phyloP scores from a whole-genome alignment of 805 yeast genomes.

The Candida ficus region DNA sequence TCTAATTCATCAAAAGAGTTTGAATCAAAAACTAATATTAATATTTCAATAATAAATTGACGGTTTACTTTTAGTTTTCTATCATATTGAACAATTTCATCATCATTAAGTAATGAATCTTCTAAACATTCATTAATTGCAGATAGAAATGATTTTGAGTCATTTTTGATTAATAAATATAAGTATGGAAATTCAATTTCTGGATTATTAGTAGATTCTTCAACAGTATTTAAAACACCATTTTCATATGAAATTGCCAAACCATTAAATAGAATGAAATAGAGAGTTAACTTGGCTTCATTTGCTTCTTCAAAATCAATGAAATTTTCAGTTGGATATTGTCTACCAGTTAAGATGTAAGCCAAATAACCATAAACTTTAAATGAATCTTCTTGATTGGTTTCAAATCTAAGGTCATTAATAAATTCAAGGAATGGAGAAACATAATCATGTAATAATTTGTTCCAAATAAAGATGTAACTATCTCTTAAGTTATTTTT shows the following conservation, averaged over 20 bases:
- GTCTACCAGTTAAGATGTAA: constrained; percentile 68
- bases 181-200: constrained; percentile 64
- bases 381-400: constrained; percentile 11
- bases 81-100: constrained; percentile 29
- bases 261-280: constrained; percentile 57
- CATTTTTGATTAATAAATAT: constrained; percentile 45
- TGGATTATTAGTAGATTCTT: constrained; percentile 13
- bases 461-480: constrained; percentile 66
- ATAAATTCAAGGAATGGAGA: constrained; percentile 67
- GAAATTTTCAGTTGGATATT: constrained; percentile 65
- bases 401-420: constrained; percentile 22
- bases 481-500: constrained; percentile 55
- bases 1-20: constrained; percentile 28
- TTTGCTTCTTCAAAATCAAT: constrained; percentile 31
- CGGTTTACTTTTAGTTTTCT: constrained; percentile 43
- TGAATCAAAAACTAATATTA: constrained; percentile 52
- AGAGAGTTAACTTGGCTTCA: constrained; percentile 46
- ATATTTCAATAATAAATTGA: constrained; percentile 71
- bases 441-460: constrained; percentile 59
- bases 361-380: constrained; percentile 59
- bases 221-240: constrained; percentile 29
- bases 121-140: constrained; percentile 81
- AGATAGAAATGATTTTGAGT: constrained; percentile 56
- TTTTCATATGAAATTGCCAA: constrained; percentile 28
- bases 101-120: constrained; percentile 68